These are phyloP conservation scores for Penicillium sp. DNA, from an alignment of 2,329 filamentous ascomycete species.

Conservation along the genomic window DNA sequence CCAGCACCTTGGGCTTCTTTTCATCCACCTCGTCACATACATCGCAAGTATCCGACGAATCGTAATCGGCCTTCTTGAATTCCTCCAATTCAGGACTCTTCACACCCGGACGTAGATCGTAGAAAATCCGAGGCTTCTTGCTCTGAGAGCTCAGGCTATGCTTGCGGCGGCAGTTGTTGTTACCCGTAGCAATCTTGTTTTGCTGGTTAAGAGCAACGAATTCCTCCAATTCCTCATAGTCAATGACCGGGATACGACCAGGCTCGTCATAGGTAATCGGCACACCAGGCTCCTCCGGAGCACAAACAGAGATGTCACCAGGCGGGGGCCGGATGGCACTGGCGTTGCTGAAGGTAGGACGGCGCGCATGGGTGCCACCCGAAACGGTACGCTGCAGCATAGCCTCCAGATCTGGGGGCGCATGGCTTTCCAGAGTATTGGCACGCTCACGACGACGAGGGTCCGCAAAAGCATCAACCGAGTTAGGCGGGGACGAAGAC, in stretches of 20 bases:
- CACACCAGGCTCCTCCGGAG: constrained; percentile 77
- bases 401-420: constrained; percentile 60
- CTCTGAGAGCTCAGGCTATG: constrained; percentile 58
- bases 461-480: constrained; percentile 95
- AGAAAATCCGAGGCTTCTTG: constrained; percentile 62
- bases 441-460: constrained; percentile 82
- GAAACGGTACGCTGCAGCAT: constrained; percentile 75
- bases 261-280: constrained; percentile 72
- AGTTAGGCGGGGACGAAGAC: constrained; percentile 89
- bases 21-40: constrained; percentile 40
- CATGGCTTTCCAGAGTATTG: constrained; percentile 67
- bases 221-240: constrained; percentile 92
- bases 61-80: constrained; percentile 42
- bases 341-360: constrained; percentile 65
- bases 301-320: constrained; percentile 43
- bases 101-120: constrained; percentile 61
- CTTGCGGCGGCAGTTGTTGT: constrained; percentile 40
- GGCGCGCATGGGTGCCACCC: constrained; percentile 66
- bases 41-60: constrained; percentile 39
- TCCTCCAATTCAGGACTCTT: constrained; percentile 45
- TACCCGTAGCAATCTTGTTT: constrained; percentile 51
- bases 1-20: constrained; percentile 38
- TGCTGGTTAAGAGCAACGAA: constrained; percentile 72
- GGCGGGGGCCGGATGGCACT: constrained; percentile 60
- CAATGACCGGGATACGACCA: constrained; percentile 80